Base-by-base conservation (phyloP, 345 rosid genomes). In the Linum lewisii region DNA sequence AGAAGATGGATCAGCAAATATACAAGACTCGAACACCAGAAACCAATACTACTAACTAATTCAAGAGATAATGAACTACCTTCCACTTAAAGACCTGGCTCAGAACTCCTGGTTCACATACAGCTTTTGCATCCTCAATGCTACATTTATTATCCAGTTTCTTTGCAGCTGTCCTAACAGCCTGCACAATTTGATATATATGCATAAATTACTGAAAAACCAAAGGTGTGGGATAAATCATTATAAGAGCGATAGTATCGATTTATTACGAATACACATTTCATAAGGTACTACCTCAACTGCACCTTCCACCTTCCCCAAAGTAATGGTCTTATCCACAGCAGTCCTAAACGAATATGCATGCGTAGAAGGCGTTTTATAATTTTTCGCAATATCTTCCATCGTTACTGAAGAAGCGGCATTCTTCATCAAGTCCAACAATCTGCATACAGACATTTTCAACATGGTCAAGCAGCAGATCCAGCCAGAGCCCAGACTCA, bases 71-170 rank as follows among this genome's bases (percentile, higher is more conserved):
- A 65, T 24, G 54, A 47, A 63, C 44, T 69, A 92, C 99, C 99
- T 89, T 82, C 99, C 99, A 93, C 77, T 69, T 84, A 69, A 69
- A 62, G 47, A 93, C 60, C 80, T 89, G 95, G 71, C 57, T 62
- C 65, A 89, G 68, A 77, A 81, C 73, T 51, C 72, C 85, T 47
- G 89, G 93, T 64, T 70, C 90, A 79, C 98, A 92, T 72, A 92
- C 87, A 69, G 88, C 87, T 74, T 77, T 77, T 53, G 93, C 96
- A 82, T 92, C 96, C 76, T 86, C 96, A 29, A 77, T 75, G 65
- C 72, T 78, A 65, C 73, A 76, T 54, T 87, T 88, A 61, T 75
- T 73, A 64, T 84, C 90, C 34, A 86, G 73, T 78, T 70, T 86
- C 78, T 80, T 72, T 45, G 82, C 67, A 53, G 99, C 99, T 72